phyloP scores from a whole-genome alignment of 305 asterid genomes.

The Fraxinus platypoda region DNA sequence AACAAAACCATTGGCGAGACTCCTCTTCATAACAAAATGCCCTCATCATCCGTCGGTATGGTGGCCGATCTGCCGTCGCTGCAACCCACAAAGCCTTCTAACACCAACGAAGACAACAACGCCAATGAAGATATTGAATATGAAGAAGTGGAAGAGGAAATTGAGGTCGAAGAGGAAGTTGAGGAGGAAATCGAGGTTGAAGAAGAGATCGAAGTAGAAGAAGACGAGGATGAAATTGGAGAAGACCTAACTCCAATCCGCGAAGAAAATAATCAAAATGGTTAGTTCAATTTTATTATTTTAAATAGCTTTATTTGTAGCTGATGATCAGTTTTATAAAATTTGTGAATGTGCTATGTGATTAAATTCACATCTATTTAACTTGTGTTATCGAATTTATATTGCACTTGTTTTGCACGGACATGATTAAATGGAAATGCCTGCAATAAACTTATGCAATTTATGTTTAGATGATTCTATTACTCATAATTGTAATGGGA shows the following conservation, averaged over 20 bases:
- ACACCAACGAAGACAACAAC: constrained; percentile 22
- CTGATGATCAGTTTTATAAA: neutral
- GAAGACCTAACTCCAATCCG: constrained; percentile 32
- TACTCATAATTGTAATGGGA: neutral
- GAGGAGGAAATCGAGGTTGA: constrained; percentile 59
- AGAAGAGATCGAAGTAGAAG: constrained; percentile 38
- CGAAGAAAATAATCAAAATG: constrained; percentile 33
- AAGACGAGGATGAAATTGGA: constrained; percentile 28
- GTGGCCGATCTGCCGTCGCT: constrained; percentile 18
- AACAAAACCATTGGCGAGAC: neutral
- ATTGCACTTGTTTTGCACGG: constrained; percentile 6
- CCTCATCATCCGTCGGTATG: constrained; percentile 22
- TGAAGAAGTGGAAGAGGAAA: constrained; percentile 48
- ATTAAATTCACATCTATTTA: neutral
- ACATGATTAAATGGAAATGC: constrained; percentile 24
- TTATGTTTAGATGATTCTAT: neutral
- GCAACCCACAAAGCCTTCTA: constrained; percentile 17
- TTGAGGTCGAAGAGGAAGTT: constrained; percentile 52
- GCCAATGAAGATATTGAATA: constrained; percentile 38
- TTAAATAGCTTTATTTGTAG: neutral
- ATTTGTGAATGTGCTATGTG: neutral
- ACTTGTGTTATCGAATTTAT: neutral
- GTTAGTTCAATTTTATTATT: constrained; percentile 35
- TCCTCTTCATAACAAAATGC: neutral
- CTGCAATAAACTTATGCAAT: constrained; percentile 4